A percentile compares a stretch with the other conserved stretches of the same genome.
Evolutionary conservation across 768 basidiomycete species (phyloP).

Genomic region (Suillus ampliporus): DNA sequence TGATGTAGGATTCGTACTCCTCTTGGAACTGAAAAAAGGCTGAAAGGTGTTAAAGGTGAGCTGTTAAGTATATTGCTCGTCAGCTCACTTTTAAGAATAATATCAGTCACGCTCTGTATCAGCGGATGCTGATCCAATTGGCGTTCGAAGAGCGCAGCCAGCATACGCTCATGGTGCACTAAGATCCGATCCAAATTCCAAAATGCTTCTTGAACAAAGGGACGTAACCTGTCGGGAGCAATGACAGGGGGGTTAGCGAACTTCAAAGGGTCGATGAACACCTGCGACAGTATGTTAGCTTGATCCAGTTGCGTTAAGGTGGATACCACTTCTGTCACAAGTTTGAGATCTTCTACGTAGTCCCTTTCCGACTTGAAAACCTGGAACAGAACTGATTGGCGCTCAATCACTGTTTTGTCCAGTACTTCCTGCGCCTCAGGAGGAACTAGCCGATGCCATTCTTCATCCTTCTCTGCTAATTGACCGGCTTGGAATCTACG

Average conservation of each 20-base stretch:
- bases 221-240: slow-evolving; percentile 52
- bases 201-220: slow-evolving; percentile 85
- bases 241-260: slow-evolving; percentile 70
- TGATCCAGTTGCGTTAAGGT: slow-evolving; percentile 1
- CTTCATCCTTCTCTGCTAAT: slow-evolving; percentile 68
- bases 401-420: slow-evolving; percentile 76
- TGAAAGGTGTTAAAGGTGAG: slow-evolving; percentile 26
- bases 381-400: slow-evolving; percentile 89
- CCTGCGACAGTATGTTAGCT: slow-evolving; percentile 42
- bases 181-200: slow-evolving; percentile 78
- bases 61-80: slow-evolving; percentile 9
- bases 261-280: slow-evolving; percentile 73
- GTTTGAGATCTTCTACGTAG: slow-evolving; percentile 81
- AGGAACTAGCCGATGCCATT: slow-evolving; percentile 85
- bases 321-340: slow-evolving; percentile 62
- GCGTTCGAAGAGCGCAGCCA: slow-evolving; percentile 72
- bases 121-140: slow-evolving; percentile 88
- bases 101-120: slow-evolving; percentile 83
- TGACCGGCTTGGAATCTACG: slow-evolving; percentile 70
- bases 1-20: slow-evolving; percentile 82
- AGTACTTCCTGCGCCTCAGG: slow-evolving; percentile 70
- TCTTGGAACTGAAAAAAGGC: slow-evolving; percentile 53
- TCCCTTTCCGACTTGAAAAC: slow-evolving; percentile 88
- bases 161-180: slow-evolving; percentile 67
- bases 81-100: slow-evolving; percentile 76